Evolutionary conservation across 495 filamentous ascomycete species (phyloP).

Genomic region (Neurospora tetraspora): DNA sequence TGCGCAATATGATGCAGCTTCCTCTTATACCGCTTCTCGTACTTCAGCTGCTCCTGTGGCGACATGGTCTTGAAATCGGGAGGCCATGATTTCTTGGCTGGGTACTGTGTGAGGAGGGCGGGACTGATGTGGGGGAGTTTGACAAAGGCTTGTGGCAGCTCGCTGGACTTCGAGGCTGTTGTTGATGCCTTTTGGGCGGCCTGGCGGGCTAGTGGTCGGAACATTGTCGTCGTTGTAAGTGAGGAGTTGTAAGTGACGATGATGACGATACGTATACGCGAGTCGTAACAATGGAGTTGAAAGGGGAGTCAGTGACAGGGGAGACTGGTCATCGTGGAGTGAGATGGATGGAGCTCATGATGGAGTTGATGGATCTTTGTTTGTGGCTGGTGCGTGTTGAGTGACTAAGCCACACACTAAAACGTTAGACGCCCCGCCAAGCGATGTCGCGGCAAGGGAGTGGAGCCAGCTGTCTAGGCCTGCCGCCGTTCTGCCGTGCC

Average conservation of each 20-base stretch:
- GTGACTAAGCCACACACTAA: neutral
- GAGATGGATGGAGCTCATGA: neutral
- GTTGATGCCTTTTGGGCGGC: neutral
- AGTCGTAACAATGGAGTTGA: neutral
- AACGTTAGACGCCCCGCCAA: neutral
- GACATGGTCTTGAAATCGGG: conserved; percentile 80
- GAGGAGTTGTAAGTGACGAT: neutral
- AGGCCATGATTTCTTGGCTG: conserved; percentile 76
- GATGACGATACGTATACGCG: neutral
- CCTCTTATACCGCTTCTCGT: conserved; percentile 66
- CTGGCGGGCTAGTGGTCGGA: neutral
- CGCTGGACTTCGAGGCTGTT: neutral
- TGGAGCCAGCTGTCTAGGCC: neutral
- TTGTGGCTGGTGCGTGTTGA: neutral
- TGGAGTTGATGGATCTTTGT: neutral
- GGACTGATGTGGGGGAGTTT: conserved; percentile 4
- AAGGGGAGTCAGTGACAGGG: neutral
- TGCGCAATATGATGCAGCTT: conserved; percentile 61
- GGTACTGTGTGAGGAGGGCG: conserved; percentile 50
- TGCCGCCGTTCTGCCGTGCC: neutral
- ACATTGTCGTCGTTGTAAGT: neutral
- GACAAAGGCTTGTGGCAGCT: neutral
- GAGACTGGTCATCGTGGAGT: neutral
- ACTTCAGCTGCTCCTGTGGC: conserved; percentile 72
- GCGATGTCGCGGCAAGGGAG: neutral